Evolutionary conservation across 257 asterid species (phyloP).

Genomic region (Nicotiana paniculata): DNA sequence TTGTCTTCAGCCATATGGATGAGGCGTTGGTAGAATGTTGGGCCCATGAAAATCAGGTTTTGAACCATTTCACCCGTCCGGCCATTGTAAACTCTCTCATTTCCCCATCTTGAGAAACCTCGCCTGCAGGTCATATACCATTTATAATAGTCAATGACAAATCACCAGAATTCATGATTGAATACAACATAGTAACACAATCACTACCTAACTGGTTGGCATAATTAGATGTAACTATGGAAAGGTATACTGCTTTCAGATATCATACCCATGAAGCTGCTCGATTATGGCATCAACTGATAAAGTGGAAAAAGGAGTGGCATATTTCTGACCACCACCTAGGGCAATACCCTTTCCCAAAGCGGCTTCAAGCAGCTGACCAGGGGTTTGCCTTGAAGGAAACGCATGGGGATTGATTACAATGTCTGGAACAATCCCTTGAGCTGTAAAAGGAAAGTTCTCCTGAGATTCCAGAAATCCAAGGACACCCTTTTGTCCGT

Average conservation of each 20-base stretch:
- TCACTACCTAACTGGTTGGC: not conserved
- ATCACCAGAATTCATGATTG: not conserved
- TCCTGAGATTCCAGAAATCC: constrained; percentile 89
- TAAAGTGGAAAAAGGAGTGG: constrained; percentile 84
- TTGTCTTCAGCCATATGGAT: constrained; percentile 95
- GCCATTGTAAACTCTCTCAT: constrained; percentile 74
- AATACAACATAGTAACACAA: not conserved
- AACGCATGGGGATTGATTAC: constrained; percentile 96
- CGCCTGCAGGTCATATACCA: constrained; percentile 35
- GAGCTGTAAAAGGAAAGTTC: constrained; percentile 73
- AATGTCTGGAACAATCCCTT: constrained; percentile 92
- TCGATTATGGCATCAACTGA: constrained; percentile 63
- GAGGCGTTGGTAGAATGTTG: constrained; percentile 88
- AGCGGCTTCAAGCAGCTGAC: constrained; percentile 88
- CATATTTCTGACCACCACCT: constrained; percentile 64
- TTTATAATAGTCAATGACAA: not conserved
- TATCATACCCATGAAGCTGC: constrained; percentile 71
- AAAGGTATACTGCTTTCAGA: not conserved
- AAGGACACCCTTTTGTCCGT: constrained; percentile 94
- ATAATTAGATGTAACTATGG: not conserved
- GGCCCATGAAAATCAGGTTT: constrained; percentile 80
- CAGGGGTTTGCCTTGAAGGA: constrained; percentile 97
- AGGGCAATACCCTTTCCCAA: constrained; percentile 84
- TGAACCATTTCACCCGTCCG: constrained; percentile 64
- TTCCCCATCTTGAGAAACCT: constrained; percentile 86